Conservation (phyloP, 2,329 filamentous ascomycete species). For the Neonectria faginata region DNA sequence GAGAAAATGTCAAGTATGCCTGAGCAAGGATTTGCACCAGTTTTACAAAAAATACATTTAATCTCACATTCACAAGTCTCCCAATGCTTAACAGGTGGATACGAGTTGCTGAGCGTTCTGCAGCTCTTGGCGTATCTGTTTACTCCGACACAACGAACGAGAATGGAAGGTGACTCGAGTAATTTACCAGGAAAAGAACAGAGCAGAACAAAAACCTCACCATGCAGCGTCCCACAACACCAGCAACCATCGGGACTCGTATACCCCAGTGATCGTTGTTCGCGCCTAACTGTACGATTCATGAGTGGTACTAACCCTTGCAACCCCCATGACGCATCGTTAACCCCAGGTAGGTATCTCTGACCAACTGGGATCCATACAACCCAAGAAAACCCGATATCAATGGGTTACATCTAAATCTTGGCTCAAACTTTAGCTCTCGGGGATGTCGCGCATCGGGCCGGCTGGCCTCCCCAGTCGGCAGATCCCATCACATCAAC, state of each 20-base stretch:
- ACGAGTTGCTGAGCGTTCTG: too few relatives aligned
- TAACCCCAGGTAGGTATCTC: not conserved
- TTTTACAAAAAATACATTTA: too few relatives aligned
- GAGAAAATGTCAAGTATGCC: too few relatives aligned
- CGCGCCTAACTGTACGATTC: not conserved
- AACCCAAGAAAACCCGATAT: not conserved
- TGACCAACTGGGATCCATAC: conserved; percentile 1
- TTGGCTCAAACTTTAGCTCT: too few relatives aligned
- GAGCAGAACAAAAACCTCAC: not conserved
- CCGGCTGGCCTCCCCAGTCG: conserved; percentile 23
- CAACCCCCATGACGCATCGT: not conserved
- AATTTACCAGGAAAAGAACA: too few relatives aligned
- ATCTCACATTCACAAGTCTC: too few relatives aligned
- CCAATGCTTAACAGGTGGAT: too few relatives aligned
- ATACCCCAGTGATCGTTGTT: not conserved
- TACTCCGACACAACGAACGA: not conserved
- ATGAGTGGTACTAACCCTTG: not conserved
- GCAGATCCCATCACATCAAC: conserved; percentile 26
- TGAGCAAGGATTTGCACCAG: too few relatives aligned
- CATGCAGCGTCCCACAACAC: not conserved
- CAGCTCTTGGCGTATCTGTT: too few relatives aligned
- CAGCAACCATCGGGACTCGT: not conserved
- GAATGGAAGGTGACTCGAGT: too few relatives aligned
- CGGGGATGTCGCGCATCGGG: not conserved
- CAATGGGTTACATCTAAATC: not conserved